These are phyloP conservation scores for Parafenestella ontariensis DNA, from an alignment of 2,329 filamentous ascomycete species.

Conservation along the genomic window DNA sequence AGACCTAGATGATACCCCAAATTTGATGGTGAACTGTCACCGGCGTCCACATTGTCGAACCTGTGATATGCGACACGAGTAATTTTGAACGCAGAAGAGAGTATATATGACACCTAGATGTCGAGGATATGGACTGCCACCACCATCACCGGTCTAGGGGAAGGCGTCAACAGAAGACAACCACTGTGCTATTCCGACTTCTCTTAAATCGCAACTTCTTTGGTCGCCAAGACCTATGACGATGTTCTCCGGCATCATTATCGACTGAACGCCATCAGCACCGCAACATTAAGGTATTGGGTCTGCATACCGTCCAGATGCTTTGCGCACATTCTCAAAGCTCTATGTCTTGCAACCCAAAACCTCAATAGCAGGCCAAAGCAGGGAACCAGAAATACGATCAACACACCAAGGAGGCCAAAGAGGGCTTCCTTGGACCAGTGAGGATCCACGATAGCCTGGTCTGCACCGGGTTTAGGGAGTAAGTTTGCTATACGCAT, in stretches of 20 bases:
- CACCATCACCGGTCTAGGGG: background rate
- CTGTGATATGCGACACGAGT: background rate
- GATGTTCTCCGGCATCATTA: background rate
- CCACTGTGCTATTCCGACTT: background rate
- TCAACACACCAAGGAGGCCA: constrained; percentile 1
- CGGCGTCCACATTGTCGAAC: background rate
- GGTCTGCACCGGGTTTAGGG: background rate
- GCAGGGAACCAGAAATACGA: constrained; percentile 6
- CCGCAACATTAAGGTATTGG: background rate
- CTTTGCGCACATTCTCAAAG: background rate
- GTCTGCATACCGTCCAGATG: background rate
- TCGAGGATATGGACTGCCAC: background rate
- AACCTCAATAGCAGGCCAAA: background rate
- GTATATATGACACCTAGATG: no score
- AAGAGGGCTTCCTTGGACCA: constrained; percentile 12
- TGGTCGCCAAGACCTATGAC: constrained; percentile 1
- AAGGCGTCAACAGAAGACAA: background rate
- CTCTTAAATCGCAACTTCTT: background rate
- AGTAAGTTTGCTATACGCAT: background rate
- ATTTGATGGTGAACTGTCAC: background rate
- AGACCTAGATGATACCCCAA: constrained; percentile 13
- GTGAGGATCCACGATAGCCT: background rate
- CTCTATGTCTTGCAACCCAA: background rate
- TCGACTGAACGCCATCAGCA: background rate
- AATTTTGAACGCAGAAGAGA: background rate